phyloP scores from a whole-genome alignment of 495 filamentous ascomycete genomes.

The Hyphodiscus hymeniophilus region DNA sequence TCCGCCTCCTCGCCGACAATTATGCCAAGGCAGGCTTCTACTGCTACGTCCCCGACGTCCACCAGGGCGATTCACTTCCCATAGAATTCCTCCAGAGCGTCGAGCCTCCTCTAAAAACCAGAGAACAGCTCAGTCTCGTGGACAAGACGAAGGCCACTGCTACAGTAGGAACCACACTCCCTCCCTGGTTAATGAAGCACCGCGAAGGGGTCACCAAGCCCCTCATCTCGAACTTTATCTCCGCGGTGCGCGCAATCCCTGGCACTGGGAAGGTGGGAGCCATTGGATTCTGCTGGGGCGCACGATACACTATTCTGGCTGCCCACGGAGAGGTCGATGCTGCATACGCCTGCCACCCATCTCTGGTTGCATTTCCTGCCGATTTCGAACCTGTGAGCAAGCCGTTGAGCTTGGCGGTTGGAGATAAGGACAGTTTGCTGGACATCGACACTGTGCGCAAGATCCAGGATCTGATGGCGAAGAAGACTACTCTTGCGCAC shows the following conservation, averaged over 20 bases:
- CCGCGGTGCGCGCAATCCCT: constrained; percentile 26
- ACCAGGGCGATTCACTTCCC: constrained; percentile 31
- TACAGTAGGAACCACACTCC: constrained; percentile 24
- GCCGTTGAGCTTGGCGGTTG: constrained; percentile 26
- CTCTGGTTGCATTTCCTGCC: constrained; percentile 28
- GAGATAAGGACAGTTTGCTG: constrained; percentile 27
- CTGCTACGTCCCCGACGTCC: constrained; percentile 34
- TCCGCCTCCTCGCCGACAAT: constrained; percentile 35
- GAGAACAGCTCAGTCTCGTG: constrained; percentile 10
- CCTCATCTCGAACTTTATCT: constrained; percentile 16
- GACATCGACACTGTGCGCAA: constrained; percentile 21
- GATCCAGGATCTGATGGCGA: constrained; percentile 27
- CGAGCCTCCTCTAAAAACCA: constrained; percentile 22
- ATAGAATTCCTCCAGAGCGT: constrained; percentile 28
- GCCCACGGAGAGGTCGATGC: constrained; percentile 24
- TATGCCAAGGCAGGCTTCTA: constrained; percentile 35
- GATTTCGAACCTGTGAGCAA: constrained; percentile 32
- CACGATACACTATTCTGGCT: constrained; percentile 27
- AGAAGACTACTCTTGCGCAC: constrained; percentile 26
- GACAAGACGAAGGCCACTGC: constrained; percentile 32
- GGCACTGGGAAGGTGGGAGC: constrained; percentile 31
- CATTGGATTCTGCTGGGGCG: constrained; percentile 37
- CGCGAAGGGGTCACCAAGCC: constrained; percentile 22
- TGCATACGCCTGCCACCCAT: constrained; percentile 28
- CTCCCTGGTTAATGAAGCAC: constrained; percentile 30